phyloP scores from a whole-genome alignment of 106 monocot species.

The Alisma plantagoaquatica region DNA sequence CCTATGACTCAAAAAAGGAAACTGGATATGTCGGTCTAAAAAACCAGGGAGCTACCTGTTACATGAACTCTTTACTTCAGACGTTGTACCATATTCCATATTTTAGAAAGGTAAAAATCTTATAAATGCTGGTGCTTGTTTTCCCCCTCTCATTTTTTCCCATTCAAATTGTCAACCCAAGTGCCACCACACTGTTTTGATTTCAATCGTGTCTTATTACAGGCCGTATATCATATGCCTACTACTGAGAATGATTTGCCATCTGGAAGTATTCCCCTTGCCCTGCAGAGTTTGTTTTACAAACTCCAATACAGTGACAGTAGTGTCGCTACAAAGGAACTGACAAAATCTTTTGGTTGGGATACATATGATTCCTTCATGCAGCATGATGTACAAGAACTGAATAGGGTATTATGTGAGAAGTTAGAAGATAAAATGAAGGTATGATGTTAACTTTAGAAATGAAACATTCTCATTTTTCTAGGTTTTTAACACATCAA shows the following conservation, averaged over 20 bases:
- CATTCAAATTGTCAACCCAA: too few relatives aligned
- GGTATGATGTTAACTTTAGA: constrained; percentile 15
- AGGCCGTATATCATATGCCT: constrained; percentile 85
- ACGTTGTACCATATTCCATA: constrained; percentile 96
- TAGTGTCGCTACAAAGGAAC: constrained; percentile 87
- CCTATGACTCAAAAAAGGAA: constrained; percentile 97
- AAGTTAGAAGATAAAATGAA: constrained; percentile 96
- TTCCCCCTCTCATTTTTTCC: constrained; percentile 1
- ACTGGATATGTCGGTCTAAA: constrained; percentile 98
- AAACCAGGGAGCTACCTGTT: constrained; percentile 99
- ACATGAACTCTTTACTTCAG: constrained; percentile 99
- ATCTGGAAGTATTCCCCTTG: constrained; percentile 83
- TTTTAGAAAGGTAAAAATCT: constrained; percentile 99
- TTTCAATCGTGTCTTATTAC: not conserved
- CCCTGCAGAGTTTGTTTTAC: constrained; percentile 81
- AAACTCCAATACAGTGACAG: constrained; percentile 84
- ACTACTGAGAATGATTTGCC: constrained; percentile 95
- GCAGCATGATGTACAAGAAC: constrained; percentile 94
- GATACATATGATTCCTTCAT: constrained; percentile 91
- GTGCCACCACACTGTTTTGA: too few relatives aligned
- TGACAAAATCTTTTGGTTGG: constrained; percentile 97
- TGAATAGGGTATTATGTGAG: constrained; percentile 81
- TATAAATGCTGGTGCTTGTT: too few relatives aligned
- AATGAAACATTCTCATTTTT: too few relatives aligned
- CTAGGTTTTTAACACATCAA: too few relatives aligned